Evolutionary conservation across 2,329 filamentous ascomycete species (phyloP), one percentile per base, ranked within the genome.

Genomic region (Fusarium subtropicale): DNA sequence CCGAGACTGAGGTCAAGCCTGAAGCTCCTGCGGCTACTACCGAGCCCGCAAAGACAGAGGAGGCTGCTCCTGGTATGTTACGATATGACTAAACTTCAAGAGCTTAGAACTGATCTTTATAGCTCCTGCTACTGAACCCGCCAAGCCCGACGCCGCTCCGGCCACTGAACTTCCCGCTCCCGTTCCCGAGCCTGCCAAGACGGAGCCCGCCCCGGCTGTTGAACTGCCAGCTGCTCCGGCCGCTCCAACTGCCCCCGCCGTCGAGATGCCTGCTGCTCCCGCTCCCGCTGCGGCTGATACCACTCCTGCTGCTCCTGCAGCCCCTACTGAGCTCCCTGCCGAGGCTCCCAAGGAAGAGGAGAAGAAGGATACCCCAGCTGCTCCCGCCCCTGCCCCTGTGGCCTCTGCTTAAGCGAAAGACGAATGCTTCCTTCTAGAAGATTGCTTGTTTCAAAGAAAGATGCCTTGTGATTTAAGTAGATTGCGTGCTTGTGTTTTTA

Each of bases 91-190:
- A 18, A n/a, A 16, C 22, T 34, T 15, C 6, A 28, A 28, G 20
- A 33, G 24, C 20, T n/a, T 11, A 15, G 15, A 33, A 41, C 61
- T 66, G 7, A 68, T 36, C 8, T 24, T 51, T 51, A 56, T 66
- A 60, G 72, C 74, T 60, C 68, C 76, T 4, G 72, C 74, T 44
- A 69, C 74, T 36, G 72, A 69, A 66, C 64, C 71, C 34, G 68
- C 50, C 63, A 71, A 75, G 60, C 68, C 76, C n/a, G 77, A 77
- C 31, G 64, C 76, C 22, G 72, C 72, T 13, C 65, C 77, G 57
- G 66, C 71, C 33, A 71, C 76, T n/a, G 76, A 71, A 46, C 60
- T 70, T n/a, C 63, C 76, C 10, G 65, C 74, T 16, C 63, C 75
- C 22, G 66, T 71, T 47, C 60, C 76, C 34, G 71, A 76, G 42